Base-by-base conservation (phyloP, 2,329 filamentous ascomycete species). In the Dothidotthia symphoricarpi region DNA sequence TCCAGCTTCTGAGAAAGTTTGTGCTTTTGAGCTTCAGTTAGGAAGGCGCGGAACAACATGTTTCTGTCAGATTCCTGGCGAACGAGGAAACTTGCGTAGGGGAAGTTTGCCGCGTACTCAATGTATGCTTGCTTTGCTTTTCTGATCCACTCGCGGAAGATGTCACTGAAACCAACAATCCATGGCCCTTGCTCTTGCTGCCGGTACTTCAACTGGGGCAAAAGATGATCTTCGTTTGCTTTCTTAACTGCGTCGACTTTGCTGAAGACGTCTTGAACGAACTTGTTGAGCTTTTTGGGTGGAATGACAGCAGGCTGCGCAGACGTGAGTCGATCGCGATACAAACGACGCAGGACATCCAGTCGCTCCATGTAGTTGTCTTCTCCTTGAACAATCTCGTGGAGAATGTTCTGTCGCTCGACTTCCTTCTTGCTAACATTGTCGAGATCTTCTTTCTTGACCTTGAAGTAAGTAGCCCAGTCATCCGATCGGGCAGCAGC, bases 91-190 rank as follows among this genome's bases (percentile, higher is more conserved):
- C 82, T 83, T 1, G 93, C 91, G 41, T 84, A 82, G 0, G 91
- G 91, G 53, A 93, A 97, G 0, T 83, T 83, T 1, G 85, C 83
- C 26, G 91, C 91, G 65, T 97, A 98, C 41, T 95, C 89, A 44
- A 96, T 82, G 63, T 97, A 98, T 9, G 88, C 85, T 2, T 78
- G 74, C 65, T 85, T 88, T 22, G 93, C 93, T 67, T 96, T 97
- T 47, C 93, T 81, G 46, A 97, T 95, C 93, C 93, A 98, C 69
- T 98, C 93, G 41, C 93, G 78, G 74, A 98, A 97, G 33, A 98
- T 88, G 59, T 97, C 93, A 62, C 90, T 96, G 69, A 96, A 96
- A 3, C 93, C 93, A 10, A 80, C 76, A 41, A 98, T 84, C 82
- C 89, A 98, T 0, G 93, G 93, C 0, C 93, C 93, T 69, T 98